Evolutionary conservation across 345 rosid genomes (phyloP).

Genomic region (Salix viminalis): DNA sequence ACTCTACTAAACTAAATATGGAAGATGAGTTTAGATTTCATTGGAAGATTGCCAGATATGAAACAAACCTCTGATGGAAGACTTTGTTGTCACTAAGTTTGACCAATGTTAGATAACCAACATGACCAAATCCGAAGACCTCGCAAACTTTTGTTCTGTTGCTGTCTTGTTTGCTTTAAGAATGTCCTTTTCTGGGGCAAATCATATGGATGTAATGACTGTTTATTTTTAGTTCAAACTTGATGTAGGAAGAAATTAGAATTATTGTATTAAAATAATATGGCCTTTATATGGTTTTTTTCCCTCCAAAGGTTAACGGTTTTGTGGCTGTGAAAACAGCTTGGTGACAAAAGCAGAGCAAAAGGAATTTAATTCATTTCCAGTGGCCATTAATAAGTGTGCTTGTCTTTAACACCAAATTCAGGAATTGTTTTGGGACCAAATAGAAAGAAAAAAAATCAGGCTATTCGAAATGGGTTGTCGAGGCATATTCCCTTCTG

Average conservation of each 20-base stretch:
- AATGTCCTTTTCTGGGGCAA: background rate
- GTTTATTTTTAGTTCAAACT: background rate
- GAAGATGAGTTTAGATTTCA: background rate
- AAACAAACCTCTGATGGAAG: constrained; percentile 5
- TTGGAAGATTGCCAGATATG: background rate
- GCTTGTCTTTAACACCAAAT: background rate
- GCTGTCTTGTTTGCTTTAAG: constrained; percentile 7
- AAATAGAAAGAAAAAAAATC: background rate
- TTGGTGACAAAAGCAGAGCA: background rate
- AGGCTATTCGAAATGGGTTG: too few relatives aligned
- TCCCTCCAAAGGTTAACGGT: constrained; percentile 34
- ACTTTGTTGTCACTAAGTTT: background rate
- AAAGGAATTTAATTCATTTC: background rate
- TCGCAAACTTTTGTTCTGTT: background rate
- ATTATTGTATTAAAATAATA: background rate
- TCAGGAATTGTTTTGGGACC: background rate
- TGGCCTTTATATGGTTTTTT: background rate
- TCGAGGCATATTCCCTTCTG: background rate
- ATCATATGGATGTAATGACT: background rate
- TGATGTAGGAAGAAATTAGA: background rate
- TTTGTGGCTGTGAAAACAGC: background rate
- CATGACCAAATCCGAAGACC: background rate
- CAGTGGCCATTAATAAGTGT: background rate
- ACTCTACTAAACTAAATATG: background rate
- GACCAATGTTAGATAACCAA: background rate